Percentiles rank a stretch among this genome's conserved stretches.
phyloP scores from a whole-genome alignment of 2,329 filamentous ascomycete genomes.

The Didymella keratinophila region DNA sequence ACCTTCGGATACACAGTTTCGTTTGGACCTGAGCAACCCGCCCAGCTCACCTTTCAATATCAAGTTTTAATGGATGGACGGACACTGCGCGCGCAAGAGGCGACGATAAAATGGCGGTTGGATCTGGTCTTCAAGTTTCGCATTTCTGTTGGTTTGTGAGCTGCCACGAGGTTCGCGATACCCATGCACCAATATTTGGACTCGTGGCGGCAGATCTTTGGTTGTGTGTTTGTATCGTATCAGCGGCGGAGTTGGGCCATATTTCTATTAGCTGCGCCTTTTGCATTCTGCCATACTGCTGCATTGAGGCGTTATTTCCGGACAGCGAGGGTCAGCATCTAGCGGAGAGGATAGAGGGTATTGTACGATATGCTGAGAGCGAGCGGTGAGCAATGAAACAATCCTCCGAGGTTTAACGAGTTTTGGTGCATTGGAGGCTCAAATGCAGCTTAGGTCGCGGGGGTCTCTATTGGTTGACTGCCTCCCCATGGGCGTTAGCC shows the following conservation, averaged over 20 bases:
- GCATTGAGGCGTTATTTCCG: conserved; percentile 23
- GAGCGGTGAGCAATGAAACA: conserved; percentile 25
- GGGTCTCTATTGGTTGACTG: conserved; percentile 15
- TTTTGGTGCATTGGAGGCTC: conserved; percentile 19
- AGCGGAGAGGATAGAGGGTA: conserved; percentile 25
- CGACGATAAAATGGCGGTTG: conserved; percentile 32
- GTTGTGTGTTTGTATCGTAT: conserved; percentile 31
- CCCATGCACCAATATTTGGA: conserved; percentile 41
- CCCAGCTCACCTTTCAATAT: conserved; percentile 51
- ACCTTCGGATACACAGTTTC: conserved; percentile 44
- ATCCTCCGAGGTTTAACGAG: conserved; percentile 15
- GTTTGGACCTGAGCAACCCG: conserved; percentile 46
- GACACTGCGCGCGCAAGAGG: conserved; percentile 29
- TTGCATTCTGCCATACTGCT: conserved; percentile 34
- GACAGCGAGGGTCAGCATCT: conserved; percentile 28
- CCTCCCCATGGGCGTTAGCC: conserved; percentile 18
- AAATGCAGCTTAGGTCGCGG: conserved; percentile 14
- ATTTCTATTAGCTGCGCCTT: conserved; percentile 33
- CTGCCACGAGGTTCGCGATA: conserved; percentile 48
- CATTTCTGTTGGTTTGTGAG: conserved; percentile 36
- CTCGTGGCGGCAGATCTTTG: conserved; percentile 42
- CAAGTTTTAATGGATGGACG: conserved; percentile 42
- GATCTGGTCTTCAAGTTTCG: conserved; percentile 35
- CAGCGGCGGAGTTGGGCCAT: conserved; percentile 47
- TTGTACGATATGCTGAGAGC: conserved; percentile 34